Percentiles rank a stretch among this genome's conserved stretches.
Evolutionary conservation across 805 yeast species (phyloP).

Genomic region (Myxozyma mucilagina): DNA sequence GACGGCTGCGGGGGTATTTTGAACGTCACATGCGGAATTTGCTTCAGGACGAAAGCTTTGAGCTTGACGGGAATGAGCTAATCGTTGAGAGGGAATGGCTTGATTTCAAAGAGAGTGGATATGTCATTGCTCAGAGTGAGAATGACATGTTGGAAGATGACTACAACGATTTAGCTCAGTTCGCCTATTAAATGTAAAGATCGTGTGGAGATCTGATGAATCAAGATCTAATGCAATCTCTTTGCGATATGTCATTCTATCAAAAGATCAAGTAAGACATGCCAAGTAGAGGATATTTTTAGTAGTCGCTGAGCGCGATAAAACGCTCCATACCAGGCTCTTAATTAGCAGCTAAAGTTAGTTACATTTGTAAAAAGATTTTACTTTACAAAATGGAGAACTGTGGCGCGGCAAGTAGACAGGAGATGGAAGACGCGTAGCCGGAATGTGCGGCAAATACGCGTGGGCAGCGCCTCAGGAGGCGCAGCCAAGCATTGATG

Average conservation of each 20-base stretch:
- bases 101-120: background rate
- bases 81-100: constrained; percentile 5
- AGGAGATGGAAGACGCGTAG: too few relatives aligned
- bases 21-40: constrained; percentile 6
- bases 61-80: constrained; percentile 3
- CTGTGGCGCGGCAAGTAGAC: too few relatives aligned
- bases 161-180: background rate
- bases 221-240: too few relatives aligned
- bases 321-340: background rate
- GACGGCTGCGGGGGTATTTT: background rate
- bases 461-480: too few relatives aligned
- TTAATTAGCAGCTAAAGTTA: too few relatives aligned
- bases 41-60: background rate
- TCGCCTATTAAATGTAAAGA: background rate
- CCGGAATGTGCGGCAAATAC: too few relatives aligned
- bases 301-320: background rate
- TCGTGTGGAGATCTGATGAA: background rate
- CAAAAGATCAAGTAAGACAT: too few relatives aligned
- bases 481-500: too few relatives aligned
- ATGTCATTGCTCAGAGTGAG: constrained; percentile 4
- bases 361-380: too few relatives aligned
- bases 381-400: too few relatives aligned
- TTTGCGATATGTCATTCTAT: too few relatives aligned
- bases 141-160: background rate
- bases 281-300: too few relatives aligned